These are phyloP conservation scores for Penicillium flavigenum DNA, from an alignment of 495 filamentous ascomycete genomes.

Conservation along the genomic window DNA sequence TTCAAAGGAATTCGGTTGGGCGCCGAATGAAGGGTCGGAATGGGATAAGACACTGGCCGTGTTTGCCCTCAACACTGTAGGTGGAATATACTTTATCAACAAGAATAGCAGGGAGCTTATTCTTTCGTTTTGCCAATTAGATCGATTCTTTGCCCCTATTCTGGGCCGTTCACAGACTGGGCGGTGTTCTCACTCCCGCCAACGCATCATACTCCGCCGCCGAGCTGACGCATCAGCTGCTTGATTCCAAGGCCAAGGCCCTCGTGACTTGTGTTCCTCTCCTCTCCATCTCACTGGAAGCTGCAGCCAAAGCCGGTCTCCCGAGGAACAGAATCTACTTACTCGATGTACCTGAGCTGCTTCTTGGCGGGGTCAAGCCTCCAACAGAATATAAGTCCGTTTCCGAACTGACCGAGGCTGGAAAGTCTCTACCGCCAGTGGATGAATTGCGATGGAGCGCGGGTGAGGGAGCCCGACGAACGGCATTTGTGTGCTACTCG, in stretches of 20 bases:
- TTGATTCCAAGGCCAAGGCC: slow-evolving; percentile 69
- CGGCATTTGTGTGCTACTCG: slow-evolving; percentile 85
- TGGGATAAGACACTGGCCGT: slow-evolving; percentile 84
- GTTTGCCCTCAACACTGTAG: slow-evolving; percentile 79
- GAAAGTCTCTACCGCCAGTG: slow-evolving; percentile 59
- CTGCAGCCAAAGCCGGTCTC: slow-evolving; percentile 64
- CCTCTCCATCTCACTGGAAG: slow-evolving; percentile 66
- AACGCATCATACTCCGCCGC: slow-evolving; percentile 77
- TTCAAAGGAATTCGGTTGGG: slow-evolving; percentile 71
- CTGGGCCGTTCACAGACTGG: slow-evolving; percentile 74
- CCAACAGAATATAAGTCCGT: slow-evolving; percentile 65
- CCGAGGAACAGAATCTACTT: slow-evolving; percentile 73
- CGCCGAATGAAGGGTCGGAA: slow-evolving; percentile 69
- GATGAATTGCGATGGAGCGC: slow-evolving; percentile 67
- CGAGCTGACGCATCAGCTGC: slow-evolving; percentile 78
- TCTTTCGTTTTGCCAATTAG: slow-evolving; percentile 40
- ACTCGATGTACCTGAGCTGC: slow-evolving; percentile 60
- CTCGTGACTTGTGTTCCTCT: slow-evolving; percentile 80
- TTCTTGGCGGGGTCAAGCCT: slow-evolving; percentile 45
- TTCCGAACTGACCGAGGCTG: slow-evolving; percentile 64
- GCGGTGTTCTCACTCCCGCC: slow-evolving; percentile 73
- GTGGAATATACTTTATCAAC: slow-evolving; percentile 15
- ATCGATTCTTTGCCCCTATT: slow-evolving; percentile 76
- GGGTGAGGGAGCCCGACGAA: slow-evolving; percentile 73
- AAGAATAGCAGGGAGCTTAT: background rate